Evolutionary conservation across 1,284 basidiomycete genomes (phyloP), one percentile per base, ranked within the genome.

Genomic region (Ganoderma boninense): DNA sequence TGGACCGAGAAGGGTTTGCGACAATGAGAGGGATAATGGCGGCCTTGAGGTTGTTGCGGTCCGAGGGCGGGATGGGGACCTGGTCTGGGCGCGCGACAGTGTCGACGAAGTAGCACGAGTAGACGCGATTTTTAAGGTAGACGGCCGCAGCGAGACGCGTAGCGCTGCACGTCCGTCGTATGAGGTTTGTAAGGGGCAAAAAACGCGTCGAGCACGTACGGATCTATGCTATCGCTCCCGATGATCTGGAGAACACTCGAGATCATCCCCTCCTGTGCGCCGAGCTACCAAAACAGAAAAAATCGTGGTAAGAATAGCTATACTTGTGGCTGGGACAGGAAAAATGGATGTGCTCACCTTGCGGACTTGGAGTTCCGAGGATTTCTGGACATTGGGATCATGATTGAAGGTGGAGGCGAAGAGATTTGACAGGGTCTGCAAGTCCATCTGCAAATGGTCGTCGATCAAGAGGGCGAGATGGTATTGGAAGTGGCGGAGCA

Each of bases 91-190:
- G 86, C 61, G 85, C 79, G 38, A 82, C 72, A 13, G 82, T 71
- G 66, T 89, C 89, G 73, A 89, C 76, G 69, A 84, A 80, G 77
- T 93, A 95, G 20, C 86, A 86, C 2, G 84, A 84, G 71, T 88
- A 87, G 65, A 95, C 90, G 77, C 94, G 91, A 80, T 96, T 96
- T 83, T 96, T 96, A 76, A 96, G 85, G 86, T 92, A 96, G 29
- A 96, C 92, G 16, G 91, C 87, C 71, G 92, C 91, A 0, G 95
- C 91, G 77, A 95, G 93, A 62, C 93, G 92, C 64, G 90, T 93
- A 32, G 92, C 86, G 68, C 93, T 95, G 78, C 35, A 43, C 42
- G 11, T 32, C 26, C 65, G 70, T 62, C 64, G 44, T 35, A 43
- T 70, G 57, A 69, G 68, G 62, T 23, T 68, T 46, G 67, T 54